Evolutionary conservation across 2,329 filamentous ascomycete genomes (phyloP).

Genomic region (Ophiognomonia clavigignenti-juglandacearum): DNA sequence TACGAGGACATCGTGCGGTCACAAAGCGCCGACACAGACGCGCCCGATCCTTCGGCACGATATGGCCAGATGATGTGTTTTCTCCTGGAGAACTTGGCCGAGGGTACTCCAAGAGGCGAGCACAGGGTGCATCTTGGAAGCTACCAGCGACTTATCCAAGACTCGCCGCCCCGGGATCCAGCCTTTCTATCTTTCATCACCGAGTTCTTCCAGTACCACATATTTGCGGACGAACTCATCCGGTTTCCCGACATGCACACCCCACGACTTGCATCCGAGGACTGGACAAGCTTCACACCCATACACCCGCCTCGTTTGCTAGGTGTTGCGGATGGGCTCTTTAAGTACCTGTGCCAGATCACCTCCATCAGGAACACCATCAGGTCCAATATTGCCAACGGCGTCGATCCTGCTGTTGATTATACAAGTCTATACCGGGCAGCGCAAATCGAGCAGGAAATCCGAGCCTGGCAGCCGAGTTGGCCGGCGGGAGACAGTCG

Average conservation of each 20-base stretch:
- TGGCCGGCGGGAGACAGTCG: conserved; percentile 55
- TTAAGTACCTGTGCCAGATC: conserved; percentile 73
- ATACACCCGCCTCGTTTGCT: conserved; percentile 57
- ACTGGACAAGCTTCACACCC: conserved; percentile 36
- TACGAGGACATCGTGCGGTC: conserved; percentile 40
- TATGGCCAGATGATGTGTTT: conserved; percentile 62
- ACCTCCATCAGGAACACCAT: conserved; percentile 72
- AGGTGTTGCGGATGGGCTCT: conserved; percentile 77
- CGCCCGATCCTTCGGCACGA: conserved; percentile 44
- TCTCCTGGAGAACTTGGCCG: conserved; percentile 51
- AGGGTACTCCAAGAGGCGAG: conserved; percentile 56
- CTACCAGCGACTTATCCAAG: conserved; percentile 66
- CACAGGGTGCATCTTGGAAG: conserved; percentile 77
- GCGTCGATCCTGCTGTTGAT: conserved; percentile 64
- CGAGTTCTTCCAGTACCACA: conserved; percentile 83
- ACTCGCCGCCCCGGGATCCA: conserved; percentile 56
- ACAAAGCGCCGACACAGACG: conserved; percentile 32
- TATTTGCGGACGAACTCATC: conserved; percentile 59
- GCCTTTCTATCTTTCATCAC: conserved; percentile 62
- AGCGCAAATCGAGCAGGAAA: conserved; percentile 68
- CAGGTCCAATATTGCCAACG: conserved; percentile 57
- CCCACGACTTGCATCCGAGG: conserved; percentile 35
- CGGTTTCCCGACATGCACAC: conserved; percentile 37
- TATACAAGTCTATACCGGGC: conserved; percentile 69
- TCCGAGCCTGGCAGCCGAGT: conserved; percentile 68